Base-by-base conservation (phyloP, 1,284 basidiomycete genomes). In the Trametes hirsuta region DNA sequence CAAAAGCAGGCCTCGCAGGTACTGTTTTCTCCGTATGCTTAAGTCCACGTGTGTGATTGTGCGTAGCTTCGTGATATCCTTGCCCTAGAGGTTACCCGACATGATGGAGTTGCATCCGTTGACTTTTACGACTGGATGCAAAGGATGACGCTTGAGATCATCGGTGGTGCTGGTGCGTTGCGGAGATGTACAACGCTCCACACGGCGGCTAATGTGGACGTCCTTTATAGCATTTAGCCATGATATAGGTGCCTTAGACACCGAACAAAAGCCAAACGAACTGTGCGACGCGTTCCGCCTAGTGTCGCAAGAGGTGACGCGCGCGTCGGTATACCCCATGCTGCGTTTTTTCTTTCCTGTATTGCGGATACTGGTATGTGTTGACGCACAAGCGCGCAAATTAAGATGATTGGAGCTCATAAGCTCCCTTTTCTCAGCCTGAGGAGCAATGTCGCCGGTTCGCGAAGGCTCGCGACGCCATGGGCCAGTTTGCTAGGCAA, bases 1-100 rank as follows among this genome's bases (percentile, higher is more conserved):
- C 58, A 84, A 2, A 74, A 79, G 2, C 86, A 86, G 70, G 72
- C 85, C 0, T 63, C 76, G 0, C 74, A 81, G 66, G 85, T 30
- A 30, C 8, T 5, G 4, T 30, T 30, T 8, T 30, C 5, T 8
- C 30, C 30, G 5, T 30, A 30, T 30, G 30, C 30, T 8, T 30
- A 30, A 30, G 30, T 30, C 8, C 30, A 30, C 30, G 2, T 30
- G 4, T 30, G 5, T 30, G 30, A 30, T 30, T 30, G 30, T 30
- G 4, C 30, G 30, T n/a, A 73, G 73, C 66, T 74, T 11, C 71
- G 73, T 15, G 71, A 74, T 55, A 51, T 60, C 15, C 70, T 68
- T 65, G 37, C 56, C 11, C 39, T 49, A 14, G 58, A 66, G 40
- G 49, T 69, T 21, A 41, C 58, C 25, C 58, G 62, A 39, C 44